Base-by-base conservation (phyloP, 257 asterid species). In the Cordia subcordata region DNA sequence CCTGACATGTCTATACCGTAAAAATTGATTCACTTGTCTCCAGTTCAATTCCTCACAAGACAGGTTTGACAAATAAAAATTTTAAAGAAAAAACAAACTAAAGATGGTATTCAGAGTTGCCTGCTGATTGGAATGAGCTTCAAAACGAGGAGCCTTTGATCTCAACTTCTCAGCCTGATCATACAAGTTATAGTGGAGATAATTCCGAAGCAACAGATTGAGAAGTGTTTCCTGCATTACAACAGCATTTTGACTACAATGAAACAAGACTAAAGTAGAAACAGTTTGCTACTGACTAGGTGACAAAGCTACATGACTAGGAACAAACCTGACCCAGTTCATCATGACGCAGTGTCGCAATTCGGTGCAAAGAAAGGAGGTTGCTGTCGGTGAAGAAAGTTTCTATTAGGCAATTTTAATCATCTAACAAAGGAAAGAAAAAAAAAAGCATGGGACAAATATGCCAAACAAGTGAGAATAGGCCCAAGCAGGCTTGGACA, bases 241-340 rank as follows among this genome's bases (percentile, higher is more conserved):
- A 40, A 32, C 13, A 61, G 45, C 16, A 12, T 4, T 13, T 49
- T 53, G 13, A 53, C 39, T 10, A 19, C 17, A 52, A 23, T 42
- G 56, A 55, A 17, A 61, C 42, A 49, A 68, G 20, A 61, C 23
- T 39, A 62, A 38, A 58, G 51, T 42, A 1, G 4, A 17, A n/a
- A 49, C 17, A 14, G 16, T 5, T 17, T 49, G 9, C 18, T 4
- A 49, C 16, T 8, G 16, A n/a, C 27, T 49, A 49, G 62, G 20
- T 54, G 15, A 53, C 17, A 11, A 17, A n/a, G 20, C 22, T 60
- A 33, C 1, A 49, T 32, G 3, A 38, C 42, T 13, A 39, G 52
- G 23, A 56, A 77, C 87, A 61, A 62, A 90, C 98, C 98, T 90
- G 98, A 51, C 98, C 96, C 85, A 90, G 72, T 72, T 87, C 95